Conservation (phyloP, 1,139 yeast genomes). For the Yamadazyma diddensiae region DNA sequence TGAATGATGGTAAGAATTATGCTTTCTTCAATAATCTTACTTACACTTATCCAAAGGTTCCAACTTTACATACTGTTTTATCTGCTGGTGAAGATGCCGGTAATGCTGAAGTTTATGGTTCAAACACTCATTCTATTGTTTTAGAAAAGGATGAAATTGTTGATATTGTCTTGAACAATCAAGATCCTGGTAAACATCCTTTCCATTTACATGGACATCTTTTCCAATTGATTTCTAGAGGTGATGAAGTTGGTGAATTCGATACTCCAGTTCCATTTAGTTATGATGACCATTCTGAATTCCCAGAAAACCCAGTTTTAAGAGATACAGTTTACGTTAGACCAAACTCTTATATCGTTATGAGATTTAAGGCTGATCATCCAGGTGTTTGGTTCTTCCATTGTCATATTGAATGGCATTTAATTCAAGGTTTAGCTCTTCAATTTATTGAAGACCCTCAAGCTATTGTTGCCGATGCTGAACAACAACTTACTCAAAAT, state of each 20-base stretch:
- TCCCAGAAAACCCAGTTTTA: constrained; percentile 59
- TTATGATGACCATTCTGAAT: constrained; percentile 45
- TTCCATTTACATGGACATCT: constrained; percentile 89
- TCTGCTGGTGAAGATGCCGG: constrained; percentile 47
- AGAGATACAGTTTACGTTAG: constrained; percentile 68
- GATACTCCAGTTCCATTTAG: constrained; percentile 51
- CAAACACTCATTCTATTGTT: constrained; percentile 62
- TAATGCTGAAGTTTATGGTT: constrained; percentile 57
- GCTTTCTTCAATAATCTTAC: constrained; percentile 73
- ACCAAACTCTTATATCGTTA: constrained; percentile 62
- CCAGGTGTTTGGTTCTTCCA: constrained; percentile 96
- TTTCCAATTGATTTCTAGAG: constrained; percentile 70
- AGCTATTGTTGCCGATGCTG: constrained; percentile 37
- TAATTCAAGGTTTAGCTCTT: constrained; percentile 80
- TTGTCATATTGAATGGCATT: constrained; percentile 94
- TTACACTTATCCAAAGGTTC: constrained; percentile 62
- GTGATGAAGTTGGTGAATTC: constrained; percentile 49
- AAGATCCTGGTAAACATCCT: constrained; percentile 87
- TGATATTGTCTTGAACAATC: constrained; percentile 69
- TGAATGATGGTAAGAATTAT: constrained; percentile 71
- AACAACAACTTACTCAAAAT: constrained; percentile 42
- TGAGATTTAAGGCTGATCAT: constrained; percentile 72
- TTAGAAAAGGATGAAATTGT: constrained; percentile 61
- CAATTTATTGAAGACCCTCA: constrained; percentile 73
- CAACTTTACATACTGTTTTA: constrained; percentile 58